phyloP scores from a whole-genome alignment of 2,329 filamentous ascomycete genomes.

The Waltergamsia citrina region DNA sequence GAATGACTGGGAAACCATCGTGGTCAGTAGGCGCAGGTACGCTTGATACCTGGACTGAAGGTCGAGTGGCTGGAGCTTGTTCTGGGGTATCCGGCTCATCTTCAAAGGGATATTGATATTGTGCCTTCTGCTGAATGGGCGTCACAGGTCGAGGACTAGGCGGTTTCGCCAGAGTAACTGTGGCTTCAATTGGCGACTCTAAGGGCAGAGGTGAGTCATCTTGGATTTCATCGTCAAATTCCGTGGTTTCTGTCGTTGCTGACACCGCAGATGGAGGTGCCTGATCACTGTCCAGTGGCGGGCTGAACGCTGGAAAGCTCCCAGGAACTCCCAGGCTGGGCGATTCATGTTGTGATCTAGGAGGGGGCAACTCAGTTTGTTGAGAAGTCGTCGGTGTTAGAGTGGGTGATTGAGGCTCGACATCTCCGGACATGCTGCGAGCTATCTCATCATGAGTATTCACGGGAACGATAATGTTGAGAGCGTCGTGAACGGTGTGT shows the following conservation, averaged over 20 bases:
- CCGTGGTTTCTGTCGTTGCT: conserved; percentile 49
- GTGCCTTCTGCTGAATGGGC: conserved; percentile 19
- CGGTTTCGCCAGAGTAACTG: conserved; percentile 16
- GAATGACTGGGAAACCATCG: conserved; percentile 7
- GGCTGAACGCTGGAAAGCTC: conserved; percentile 39
- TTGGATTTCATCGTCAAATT: conserved; percentile 67
- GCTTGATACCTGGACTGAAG: conserved; percentile 4
- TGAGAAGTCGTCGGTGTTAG: neutral
- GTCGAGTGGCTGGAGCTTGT: conserved; percentile 3
- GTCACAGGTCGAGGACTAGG: conserved; percentile 16
- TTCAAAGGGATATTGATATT: conserved; percentile 42
- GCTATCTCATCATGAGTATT: neutral
- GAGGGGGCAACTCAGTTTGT: neutral
- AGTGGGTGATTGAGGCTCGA: neutral
- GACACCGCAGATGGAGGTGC: conserved; percentile 51
- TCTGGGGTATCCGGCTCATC: conserved; percentile 25
- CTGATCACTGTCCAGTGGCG: conserved; percentile 30
- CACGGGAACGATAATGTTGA: neutral
- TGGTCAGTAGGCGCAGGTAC: conserved; percentile 7
- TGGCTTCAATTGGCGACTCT: conserved; percentile 12
- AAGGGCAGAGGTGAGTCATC: conserved; percentile 37
- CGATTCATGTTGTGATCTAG: conserved; percentile 37
- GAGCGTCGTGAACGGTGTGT: neutral
- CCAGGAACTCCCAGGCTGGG: conserved; percentile 60
- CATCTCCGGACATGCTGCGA: neutral